phyloP scores from a whole-genome alignment of 345 rosid genomes.

The Reutealis trisperma region DNA sequence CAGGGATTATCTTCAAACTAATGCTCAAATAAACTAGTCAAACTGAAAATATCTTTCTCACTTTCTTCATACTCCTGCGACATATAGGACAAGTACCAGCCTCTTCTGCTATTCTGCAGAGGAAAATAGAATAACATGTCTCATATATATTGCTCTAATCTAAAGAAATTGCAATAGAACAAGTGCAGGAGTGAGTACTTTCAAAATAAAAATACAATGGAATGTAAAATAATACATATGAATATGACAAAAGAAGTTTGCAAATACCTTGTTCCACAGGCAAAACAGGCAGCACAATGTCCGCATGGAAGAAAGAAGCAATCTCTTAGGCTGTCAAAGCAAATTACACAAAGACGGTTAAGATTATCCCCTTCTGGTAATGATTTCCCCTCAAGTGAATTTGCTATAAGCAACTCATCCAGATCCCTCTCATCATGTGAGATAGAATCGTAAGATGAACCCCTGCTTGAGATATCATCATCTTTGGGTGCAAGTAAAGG shows the following conservation, averaged over 20 bases:
- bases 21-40: slow-evolving; percentile 25
- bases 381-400: slow-evolving; percentile 27
- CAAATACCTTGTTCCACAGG: slow-evolving; percentile 58
- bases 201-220: background rate
- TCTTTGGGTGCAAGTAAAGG: slow-evolving; percentile 51
- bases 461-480: slow-evolving; percentile 51
- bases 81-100: slow-evolving; percentile 84
- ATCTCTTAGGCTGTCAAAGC: slow-evolving; percentile 53
- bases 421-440: slow-evolving; percentile 48
- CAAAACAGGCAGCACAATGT: slow-evolving; percentile 61
- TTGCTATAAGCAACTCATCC: slow-evolving; percentile 31
- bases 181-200: background rate
- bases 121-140: background rate
- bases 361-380: slow-evolving; percentile 41
- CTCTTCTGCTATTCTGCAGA: slow-evolving; percentile 63
- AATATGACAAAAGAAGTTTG: background rate
- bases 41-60: slow-evolving; percentile 74
- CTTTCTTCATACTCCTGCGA: slow-evolving; percentile 83
- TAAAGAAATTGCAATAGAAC: background rate
- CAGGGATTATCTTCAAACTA: slow-evolving; percentile 11
- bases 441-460: slow-evolving; percentile 54
- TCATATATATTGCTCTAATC: background rate
- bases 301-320: slow-evolving; percentile 77
- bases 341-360: slow-evolving; percentile 36
- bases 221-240: background rate